A percentile compares a stretch with the other conserved stretches of the same genome.
phyloP scores from a whole-genome alignment of 164 flowering plant species.

The Berberis vulgaris region DNA sequence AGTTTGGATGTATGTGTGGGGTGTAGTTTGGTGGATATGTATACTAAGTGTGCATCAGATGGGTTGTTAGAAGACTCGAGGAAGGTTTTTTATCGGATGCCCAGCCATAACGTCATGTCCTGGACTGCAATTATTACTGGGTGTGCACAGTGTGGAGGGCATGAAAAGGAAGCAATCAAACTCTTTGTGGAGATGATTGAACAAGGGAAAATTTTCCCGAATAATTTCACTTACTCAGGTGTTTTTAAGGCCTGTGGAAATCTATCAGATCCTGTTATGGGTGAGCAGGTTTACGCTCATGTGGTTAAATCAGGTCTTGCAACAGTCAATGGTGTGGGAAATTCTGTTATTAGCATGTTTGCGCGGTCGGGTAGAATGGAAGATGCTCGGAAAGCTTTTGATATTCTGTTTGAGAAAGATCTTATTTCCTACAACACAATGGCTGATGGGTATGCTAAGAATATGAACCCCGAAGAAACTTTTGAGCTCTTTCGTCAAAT shows the following conservation, averaged over 20 bases:
- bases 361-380: constrained; percentile 55
- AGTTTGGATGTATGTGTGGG: constrained; percentile 60
- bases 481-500: constrained; percentile 47
- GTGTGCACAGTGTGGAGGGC: constrained; percentile 47
- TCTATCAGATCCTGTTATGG: constrained; percentile 33
- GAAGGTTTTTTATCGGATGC: constrained; percentile 61
- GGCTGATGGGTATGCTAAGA: constrained; percentile 59
- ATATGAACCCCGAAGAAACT: constrained; percentile 42
- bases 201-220: constrained; percentile 38
- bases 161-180: constrained; percentile 47
- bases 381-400: constrained; percentile 67
- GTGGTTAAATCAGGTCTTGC: constrained; percentile 54
- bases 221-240: constrained; percentile 71
- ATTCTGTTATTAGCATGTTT: constrained; percentile 72
- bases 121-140: constrained; percentile 87
- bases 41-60: constrained; percentile 45
- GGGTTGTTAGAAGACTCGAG: constrained; percentile 43
- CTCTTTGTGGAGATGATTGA: constrained; percentile 48
- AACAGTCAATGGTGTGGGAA: constrained; percentile 56
- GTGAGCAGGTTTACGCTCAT: constrained; percentile 48
- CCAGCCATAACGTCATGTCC: constrained; percentile 68
- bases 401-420: constrained; percentile 62
- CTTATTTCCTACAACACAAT: constrained; percentile 58
- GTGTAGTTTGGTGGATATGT: constrained; percentile 75
- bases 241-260: constrained; percentile 72